Percentiles rank a stretch among this genome's conserved stretches.
Evolutionary conservation across 768 basidiomycete genomes (phyloP).

Genomic region (Naganishia vaughanmartiniae): DNA sequence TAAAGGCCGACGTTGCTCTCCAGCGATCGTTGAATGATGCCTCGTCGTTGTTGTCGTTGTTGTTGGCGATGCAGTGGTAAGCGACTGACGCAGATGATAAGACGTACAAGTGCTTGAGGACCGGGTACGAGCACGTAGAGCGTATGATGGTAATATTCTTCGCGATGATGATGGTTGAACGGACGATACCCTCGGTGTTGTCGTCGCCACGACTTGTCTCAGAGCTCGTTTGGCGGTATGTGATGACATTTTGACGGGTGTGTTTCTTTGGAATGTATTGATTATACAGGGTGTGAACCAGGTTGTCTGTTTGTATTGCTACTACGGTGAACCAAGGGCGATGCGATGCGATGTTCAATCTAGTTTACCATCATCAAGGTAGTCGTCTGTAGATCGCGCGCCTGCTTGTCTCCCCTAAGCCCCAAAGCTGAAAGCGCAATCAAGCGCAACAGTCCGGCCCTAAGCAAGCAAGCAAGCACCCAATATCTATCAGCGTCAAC

Average conservation of each 20-base stretch:
- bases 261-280: background rate
- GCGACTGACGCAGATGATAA: too few species aligned
- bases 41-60: background rate
- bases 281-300: too few species aligned
- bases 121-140: background rate
- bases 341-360: too few species aligned
- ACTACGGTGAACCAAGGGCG: too few species aligned
- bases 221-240: slow-evolving; percentile 6
- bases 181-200: background rate
- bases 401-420: too few species aligned
- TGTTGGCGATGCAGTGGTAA: background rate
- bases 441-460: slow-evolving; percentile 1
- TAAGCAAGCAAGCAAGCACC: background rate
- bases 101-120: background rate
- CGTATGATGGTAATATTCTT: background rate
- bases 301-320: too few species aligned
- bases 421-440: too few species aligned
- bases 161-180: background rate
- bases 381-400: slow-evolving; percentile 19
- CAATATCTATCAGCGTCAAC: too few species aligned
- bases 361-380: too few species aligned
- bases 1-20: background rate
- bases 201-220: background rate
- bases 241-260: background rate
- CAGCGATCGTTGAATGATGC: background rate